A percentile compares a stretch with the other conserved stretches of the same genome.
Conservation (phyloP, 805 yeast genomes). For the Saturnispora gosingensis region DNA sequence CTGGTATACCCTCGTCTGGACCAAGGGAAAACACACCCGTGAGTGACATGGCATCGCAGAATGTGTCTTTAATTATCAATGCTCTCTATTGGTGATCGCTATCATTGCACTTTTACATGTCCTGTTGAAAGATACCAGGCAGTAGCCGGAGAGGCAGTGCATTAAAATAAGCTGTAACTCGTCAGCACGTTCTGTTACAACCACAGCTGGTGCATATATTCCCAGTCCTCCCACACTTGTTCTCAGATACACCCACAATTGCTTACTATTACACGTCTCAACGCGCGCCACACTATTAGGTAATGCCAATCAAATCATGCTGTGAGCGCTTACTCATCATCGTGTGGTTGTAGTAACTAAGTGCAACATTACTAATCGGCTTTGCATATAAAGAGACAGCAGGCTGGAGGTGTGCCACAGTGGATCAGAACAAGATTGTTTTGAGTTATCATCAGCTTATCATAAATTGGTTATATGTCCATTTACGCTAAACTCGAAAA, state of each 20-base stretch:
- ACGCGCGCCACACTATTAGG: not conserved
- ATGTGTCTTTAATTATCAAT: no score
- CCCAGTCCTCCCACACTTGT: not conserved
- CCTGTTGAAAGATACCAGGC: no score
- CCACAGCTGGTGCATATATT: not conserved
- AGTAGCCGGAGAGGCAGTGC: no score
- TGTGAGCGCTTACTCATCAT: not conserved
- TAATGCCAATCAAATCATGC: not conserved
- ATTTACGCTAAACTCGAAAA: conserved; percentile 9
- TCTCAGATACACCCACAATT: not conserved
- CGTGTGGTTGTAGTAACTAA: not conserved
- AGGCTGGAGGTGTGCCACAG: not conserved
- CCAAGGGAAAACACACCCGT: no score
- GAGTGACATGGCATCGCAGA: no score
- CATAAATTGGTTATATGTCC: conserved; percentile 14
- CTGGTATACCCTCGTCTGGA: no score
- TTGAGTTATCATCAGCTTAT: no score
- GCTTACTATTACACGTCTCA: not conserved
- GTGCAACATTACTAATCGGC: not conserved
- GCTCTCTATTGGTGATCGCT: no score
- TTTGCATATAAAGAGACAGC: not conserved
- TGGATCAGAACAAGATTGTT: no score
- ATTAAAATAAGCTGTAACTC: no score
- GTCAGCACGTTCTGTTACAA: no score
- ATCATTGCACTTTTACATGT: no score